These are phyloP conservation scores for Aspergillus udagawae DNA, from an alignment of 2,329 filamentous ascomycete species.

Conservation along the genomic window DNA sequence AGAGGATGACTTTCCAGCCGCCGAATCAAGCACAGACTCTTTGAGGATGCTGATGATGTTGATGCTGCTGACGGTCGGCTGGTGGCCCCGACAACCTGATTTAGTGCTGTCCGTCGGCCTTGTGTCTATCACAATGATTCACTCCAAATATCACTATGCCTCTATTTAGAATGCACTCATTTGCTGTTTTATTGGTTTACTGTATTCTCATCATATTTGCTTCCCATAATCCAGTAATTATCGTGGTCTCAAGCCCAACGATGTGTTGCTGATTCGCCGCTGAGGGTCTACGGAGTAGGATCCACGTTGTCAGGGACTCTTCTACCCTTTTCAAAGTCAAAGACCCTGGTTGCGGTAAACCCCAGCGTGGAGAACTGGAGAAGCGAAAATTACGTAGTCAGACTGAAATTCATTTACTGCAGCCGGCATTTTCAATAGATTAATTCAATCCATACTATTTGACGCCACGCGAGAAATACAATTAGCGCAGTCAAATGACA, in stretches of 20 bases:
- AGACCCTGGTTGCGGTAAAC: neutral
- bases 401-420: neutral
- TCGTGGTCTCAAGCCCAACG: neutral
- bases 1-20: neutral
- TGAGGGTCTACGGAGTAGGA: neutral
- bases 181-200: too few species aligned
- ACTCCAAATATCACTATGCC: neutral
- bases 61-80: neutral
- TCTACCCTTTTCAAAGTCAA: neutral
- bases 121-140: too few species aligned
- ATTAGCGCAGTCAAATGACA: neutral
- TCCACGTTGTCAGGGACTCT: neutral
- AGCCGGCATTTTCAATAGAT: neutral
- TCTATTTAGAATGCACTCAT: neutral
- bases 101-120: neutral
- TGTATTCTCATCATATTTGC: too few species aligned
- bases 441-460: neutral
- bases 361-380: neutral
- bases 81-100: neutral
- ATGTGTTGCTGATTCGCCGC: neutral
- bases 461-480: neutral
- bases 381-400: neutral
- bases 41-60: neutral
- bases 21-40: neutral
- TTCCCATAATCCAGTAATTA: neutral